phyloP scores from a whole-genome alignment of 768 basidiomycete species.

The Scleroderma bovista region DNA sequence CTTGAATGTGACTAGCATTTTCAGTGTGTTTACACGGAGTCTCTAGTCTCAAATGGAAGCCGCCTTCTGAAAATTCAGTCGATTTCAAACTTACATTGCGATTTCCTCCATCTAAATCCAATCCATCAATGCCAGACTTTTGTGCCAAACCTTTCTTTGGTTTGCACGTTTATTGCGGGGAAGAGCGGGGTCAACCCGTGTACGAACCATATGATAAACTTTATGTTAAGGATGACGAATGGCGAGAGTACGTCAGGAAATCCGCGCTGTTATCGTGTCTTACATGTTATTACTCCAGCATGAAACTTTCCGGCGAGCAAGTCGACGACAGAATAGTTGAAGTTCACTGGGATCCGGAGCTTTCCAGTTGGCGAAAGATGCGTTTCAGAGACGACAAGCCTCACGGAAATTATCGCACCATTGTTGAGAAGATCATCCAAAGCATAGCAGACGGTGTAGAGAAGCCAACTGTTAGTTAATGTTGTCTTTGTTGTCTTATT shows the following conservation, averaged over 20 bases:
- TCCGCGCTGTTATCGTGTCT: neutral
- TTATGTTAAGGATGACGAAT: constrained; percentile 83
- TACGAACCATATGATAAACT: constrained; percentile 87
- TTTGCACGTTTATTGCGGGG: constrained; percentile 79
- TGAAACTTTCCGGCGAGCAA: constrained; percentile 82
- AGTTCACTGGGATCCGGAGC: constrained; percentile 78
- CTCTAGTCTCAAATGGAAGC: constrained; percentile 94
- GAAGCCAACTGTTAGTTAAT: constrained; percentile 65
- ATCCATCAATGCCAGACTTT: constrained; percentile 67
- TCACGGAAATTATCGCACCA: constrained; percentile 78
- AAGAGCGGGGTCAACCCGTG: constrained; percentile 42
- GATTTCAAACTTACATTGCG: constrained; percentile 96
- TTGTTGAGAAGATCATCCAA: constrained; percentile 84
- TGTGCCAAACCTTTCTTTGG: constrained; percentile 81
- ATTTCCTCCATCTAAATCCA: constrained; percentile 63
- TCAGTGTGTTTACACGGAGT: constrained; percentile 2
- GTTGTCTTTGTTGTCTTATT: constrained; percentile 4
- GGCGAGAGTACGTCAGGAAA: constrained; percentile 70
- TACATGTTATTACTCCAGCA: constrained; percentile 40
- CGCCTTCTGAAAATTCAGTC: constrained; percentile 94
- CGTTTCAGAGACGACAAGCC: constrained; percentile 93
- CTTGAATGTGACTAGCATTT: neutral
- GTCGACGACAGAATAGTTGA: constrained; percentile 92
- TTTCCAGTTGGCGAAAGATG: constrained; percentile 80
- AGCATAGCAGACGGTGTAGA: constrained; percentile 95